These are phyloP conservation scores for Anthracocystis setariae DNA, from an alignment of 1,284 basidiomycete genomes.

Conservation along the genomic window DNA sequence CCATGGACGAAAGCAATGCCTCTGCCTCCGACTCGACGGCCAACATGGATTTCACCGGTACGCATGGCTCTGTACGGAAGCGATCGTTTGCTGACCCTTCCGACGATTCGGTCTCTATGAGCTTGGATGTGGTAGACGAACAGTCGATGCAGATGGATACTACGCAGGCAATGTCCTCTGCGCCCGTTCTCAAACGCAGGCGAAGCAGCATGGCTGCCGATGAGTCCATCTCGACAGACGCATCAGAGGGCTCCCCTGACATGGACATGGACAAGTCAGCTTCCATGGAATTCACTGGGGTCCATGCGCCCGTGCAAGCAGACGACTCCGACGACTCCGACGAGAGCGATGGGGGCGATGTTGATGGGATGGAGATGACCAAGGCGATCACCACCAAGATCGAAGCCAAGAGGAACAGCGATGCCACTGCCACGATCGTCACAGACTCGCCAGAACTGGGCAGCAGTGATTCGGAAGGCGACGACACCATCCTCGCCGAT, in stretches of 20 bases:
- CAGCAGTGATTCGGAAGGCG: conserved; percentile 42
- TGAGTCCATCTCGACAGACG: conserved; percentile 24
- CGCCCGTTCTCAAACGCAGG: conserved; percentile 36
- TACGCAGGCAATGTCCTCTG: conserved; percentile 27
- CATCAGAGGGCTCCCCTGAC: conserved; percentile 11
- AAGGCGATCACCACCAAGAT: conserved; percentile 49
- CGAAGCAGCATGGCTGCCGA: conserved; percentile 35
- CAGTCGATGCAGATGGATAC: conserved; percentile 44
- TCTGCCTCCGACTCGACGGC: conserved; percentile 24
- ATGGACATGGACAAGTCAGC: conserved; percentile 35
- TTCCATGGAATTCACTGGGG: conserved; percentile 52
- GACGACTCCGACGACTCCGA: conserved; percentile 27
- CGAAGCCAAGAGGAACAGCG: conserved; percentile 38
- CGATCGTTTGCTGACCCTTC: conserved; percentile 25
- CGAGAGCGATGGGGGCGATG: conserved; percentile 24
- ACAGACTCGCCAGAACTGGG: conserved; percentile 23
- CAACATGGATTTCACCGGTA: conserved; percentile 51
- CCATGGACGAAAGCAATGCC: conserved; percentile 22
- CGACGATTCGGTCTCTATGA: conserved; percentile 24
- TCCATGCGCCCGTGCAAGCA: conserved; percentile 15
- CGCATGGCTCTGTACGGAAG: conserved; percentile 39
- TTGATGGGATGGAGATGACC: conserved; percentile 47
- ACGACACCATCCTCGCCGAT: conserved; percentile 36
- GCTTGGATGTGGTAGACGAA: conserved; percentile 16
- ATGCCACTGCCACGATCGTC: conserved; percentile 39